Conservation (phyloP, 805 yeast species). For the Candida palmyrensis region DNA sequence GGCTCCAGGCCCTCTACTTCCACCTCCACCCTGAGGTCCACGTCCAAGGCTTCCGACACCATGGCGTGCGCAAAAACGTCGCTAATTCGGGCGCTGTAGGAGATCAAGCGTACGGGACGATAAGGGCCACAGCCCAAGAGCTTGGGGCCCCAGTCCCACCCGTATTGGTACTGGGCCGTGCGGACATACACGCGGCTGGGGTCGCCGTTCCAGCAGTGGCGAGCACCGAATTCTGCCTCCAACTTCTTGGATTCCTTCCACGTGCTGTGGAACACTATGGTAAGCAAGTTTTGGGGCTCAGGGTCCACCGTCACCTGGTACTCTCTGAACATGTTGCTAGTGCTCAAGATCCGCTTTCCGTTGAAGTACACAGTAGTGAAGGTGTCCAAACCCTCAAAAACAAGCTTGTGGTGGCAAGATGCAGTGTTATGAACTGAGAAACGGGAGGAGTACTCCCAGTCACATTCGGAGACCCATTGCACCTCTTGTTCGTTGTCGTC, state of each 20-base stretch:
- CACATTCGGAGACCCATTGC: slow-evolving; percentile 48
- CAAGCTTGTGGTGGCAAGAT: slow-evolving; percentile 19
- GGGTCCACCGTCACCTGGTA: slow-evolving; percentile 18
- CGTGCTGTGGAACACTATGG: slow-evolving; percentile 36
- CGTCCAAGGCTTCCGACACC: background rate
- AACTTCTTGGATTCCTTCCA: slow-evolving; percentile 25
- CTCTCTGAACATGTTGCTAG: slow-evolving; percentile 41
- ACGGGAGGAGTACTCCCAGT: slow-evolving; percentile 42
- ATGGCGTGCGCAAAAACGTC: background rate
- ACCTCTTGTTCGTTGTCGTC: slow-evolving; percentile 38
- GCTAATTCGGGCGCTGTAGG: background rate
- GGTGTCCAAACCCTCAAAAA: slow-evolving; percentile 43
- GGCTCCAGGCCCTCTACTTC: background rate
- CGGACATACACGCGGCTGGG: slow-evolving; percentile 38
- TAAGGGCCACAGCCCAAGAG: slow-evolving; percentile 43
- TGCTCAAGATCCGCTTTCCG: slow-evolving; percentile 23
- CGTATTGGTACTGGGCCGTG: slow-evolving; percentile 51
- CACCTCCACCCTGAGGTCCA: background rate
- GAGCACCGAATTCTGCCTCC: slow-evolving; percentile 23
- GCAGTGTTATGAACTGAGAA: no score
- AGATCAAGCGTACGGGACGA: slow-evolving; percentile 20
- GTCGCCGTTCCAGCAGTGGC: slow-evolving; percentile 38
- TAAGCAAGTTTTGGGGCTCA: slow-evolving; percentile 22
- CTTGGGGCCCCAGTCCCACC: slow-evolving; percentile 57
- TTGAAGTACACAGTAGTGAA: slow-evolving; percentile 38